Base-by-base conservation (phyloP, 2,329 filamentous ascomycete species). In the Exophiala aquamarina region DNA sequence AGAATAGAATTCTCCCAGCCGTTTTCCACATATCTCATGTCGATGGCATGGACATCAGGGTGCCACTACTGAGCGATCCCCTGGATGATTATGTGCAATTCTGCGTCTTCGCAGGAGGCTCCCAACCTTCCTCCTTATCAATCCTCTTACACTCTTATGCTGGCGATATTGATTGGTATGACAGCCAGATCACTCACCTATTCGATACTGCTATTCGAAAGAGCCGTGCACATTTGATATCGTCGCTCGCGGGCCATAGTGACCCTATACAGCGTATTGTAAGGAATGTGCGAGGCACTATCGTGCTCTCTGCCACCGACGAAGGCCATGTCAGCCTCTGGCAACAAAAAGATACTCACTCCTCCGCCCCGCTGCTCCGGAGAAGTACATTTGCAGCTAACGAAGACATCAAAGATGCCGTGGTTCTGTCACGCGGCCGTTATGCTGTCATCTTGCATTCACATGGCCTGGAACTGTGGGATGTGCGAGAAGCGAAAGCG, bases 11-110 rank as follows among this genome's bases (percentile, higher is more conserved):
- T 49, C 75, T 78, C 3, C 76, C 82, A 20, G 82, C 84, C 52
- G 80, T 92, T n/a, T 94, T 93, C 71, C 93, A 89, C 61, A 84
- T 96, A 57, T 83, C 89, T 1, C 87, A 94, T 61, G 79, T 91
- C 19, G 81, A 87, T 60, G 77, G 77, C 2, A 57, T 84, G 47
- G 60, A 70, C 33, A 63, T 74, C 34, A 66, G 65, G 4, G 68
- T 73, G 48, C 51, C 50, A 8, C 61, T 65, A 47, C 44, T 60
- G 9, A 63, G 52, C 9, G 51, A 54, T 23, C 49, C 46, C 4
- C 18, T 51, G 20, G 66, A 72, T 45, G 75, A 80, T 55, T 80
- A 92, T 63, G 78, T 84, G 10, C 86, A 88, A 59, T 80, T 91
- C 35, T 78, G 84, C 61, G 81, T 79, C 34, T 94, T 91, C 61